Base-by-base conservation (phyloP, 2,329 filamentous ascomycete species). In the Mycocentrospora acerina region DNA sequence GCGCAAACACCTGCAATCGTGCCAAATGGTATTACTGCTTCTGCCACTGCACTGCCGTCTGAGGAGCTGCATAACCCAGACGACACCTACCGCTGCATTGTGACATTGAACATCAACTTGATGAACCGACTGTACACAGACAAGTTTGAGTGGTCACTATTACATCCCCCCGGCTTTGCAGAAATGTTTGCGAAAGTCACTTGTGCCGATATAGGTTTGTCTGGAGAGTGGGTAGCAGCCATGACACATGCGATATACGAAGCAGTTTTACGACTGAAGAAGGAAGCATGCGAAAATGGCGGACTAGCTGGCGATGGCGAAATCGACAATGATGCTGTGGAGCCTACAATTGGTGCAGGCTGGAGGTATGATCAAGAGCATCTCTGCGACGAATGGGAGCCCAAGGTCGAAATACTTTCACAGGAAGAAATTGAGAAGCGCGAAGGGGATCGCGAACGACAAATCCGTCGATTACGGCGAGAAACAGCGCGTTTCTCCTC, bases 361-460 rank as follows among this genome's bases (percentile, higher is more conserved):
- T 97, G 93, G 91, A 80, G 93, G 48, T 95, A 96, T 63, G 93
- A 98, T 52, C 88, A 89, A 3, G 93, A 97, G 60, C 85, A 89
- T 42, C 77, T 97, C 3, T 90, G 71, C 28, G 66, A 66, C 25
- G 73, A 75, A 30, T 77, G 74, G 74, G 73, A 76, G 46, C 74
- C 74, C 1, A 74, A 74, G 48, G 68, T 77, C 14, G 74, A 77
- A 51, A 70, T 73, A 0, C 71, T 98, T 2, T 90, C 85, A 26
- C 95, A 95, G 56, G 93, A 98, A 57, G 93, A 98, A 62, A 97
- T 98, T 37, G 93, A 98, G 70, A 95, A 95, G 72, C 82, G 93
- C 18, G 93, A 98, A 68, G 89, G 89, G 35, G 93, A 98, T 62
- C 81, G 93, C 28, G 93, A 98, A 68, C 78, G 93, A 38, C 89